Evolutionary conservation across 2,329 filamentous ascomycete genomes (phyloP), one percentile per base, ranked within the genome.

Genomic region (Scytalidium sp.): DNA sequence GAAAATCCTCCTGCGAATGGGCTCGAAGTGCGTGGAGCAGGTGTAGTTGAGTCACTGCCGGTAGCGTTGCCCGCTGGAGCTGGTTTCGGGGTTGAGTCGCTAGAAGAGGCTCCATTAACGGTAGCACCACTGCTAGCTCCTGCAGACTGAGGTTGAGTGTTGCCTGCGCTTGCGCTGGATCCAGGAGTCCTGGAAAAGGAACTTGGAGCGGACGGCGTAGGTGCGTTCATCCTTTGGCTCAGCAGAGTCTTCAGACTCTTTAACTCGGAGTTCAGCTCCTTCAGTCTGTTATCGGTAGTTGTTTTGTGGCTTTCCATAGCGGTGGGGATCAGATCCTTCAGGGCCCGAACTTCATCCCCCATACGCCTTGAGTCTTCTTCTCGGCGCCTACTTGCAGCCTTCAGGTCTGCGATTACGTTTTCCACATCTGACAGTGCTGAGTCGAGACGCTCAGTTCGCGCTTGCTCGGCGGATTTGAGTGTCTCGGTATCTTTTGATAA

Each of bases 161-260:
- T 21, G 21, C 58, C 44, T 27, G 49, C 50, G 15, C 47, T 45
- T 17, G 47, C 47, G 21, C 49, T 50, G 21, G 50, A 43, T 19
- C 45, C 50, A 41, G 60, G 43, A 13, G 62, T 15, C 39, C 65
- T 52, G 7, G 64, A 51, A 8, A 68, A 60, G 3, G 66, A 50
- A 19, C 53, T 55, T 44, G 58, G 51, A 45, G 23, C 57, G n/a
- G 59, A 43, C 9, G 60, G 49, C 17, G 54, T 27, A 7, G 55
- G 27, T 11, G 71, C 61, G 47, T 70, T 75, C 77, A 85, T 79
- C 52, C 83, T 72, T 67, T 85, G 81, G 41, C 77, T 74, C 61
- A 99, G 83, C 47, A 99, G 76, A 2, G 89, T 88, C 79, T 97
- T 97, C 61, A 99, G 74, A 66, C 92, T 97, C 75, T 88, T 90